These are phyloP conservation scores for Cocos nucifera DNA, from an alignment of 176 grass and related monocot genomes.

Conservation along the genomic window DNA sequence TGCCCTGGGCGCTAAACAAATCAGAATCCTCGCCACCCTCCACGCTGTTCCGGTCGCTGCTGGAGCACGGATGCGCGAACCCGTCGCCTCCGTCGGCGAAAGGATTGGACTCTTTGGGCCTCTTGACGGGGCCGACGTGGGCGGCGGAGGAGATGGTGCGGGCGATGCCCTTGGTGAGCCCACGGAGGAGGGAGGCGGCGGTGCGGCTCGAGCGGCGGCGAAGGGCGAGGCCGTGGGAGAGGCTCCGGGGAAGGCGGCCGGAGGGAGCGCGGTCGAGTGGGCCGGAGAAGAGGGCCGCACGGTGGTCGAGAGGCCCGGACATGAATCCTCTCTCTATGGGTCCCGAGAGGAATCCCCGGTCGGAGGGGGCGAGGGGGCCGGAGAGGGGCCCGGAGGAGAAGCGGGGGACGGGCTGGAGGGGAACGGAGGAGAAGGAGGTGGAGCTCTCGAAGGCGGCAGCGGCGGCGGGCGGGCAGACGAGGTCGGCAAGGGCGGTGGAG, in stretches of 20 bases:
- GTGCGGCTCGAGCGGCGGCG: constrained; percentile 26
- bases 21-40: constrained; percentile 1
- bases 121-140: not conserved
- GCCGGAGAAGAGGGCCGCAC: constrained; percentile 48
- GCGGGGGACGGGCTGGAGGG: constrained; percentile 56
- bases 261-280: constrained; percentile 27
- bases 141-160: constrained; percentile 5
- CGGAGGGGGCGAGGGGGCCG: constrained; percentile 26
- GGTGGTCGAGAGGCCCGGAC: constrained; percentile 59
- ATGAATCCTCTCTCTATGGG: constrained; percentile 58
- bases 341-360: constrained; percentile 38
- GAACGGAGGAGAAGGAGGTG: constrained; percentile 68
- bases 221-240: constrained; percentile 48
- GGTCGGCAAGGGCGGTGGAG: constrained; percentile 43
- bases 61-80: not conserved
- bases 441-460: constrained; percentile 69
- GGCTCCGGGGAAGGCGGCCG: constrained; percentile 35
- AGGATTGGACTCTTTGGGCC: constrained; percentile 4
- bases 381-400: constrained; percentile 65
- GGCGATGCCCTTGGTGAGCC: constrained; percentile 14
- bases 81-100: not conserved
- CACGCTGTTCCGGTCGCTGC: not conserved
- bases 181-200: constrained; percentile 12
- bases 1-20: not conserved
- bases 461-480: constrained; percentile 12